Base-by-base conservation (phyloP, 345 rosid species). In the Excoecaria cochinchinensis region DNA sequence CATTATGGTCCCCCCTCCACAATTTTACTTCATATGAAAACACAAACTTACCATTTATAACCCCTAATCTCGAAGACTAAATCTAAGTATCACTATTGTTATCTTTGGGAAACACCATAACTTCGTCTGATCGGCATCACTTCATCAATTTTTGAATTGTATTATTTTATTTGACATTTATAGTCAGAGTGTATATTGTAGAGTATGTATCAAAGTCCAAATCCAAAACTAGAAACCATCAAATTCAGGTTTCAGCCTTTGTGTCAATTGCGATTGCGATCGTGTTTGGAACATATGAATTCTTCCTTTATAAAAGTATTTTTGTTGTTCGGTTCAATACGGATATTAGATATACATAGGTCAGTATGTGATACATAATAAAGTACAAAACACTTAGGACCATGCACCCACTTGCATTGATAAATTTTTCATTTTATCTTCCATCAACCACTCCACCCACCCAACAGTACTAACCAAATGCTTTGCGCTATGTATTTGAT, bases 401-500 rank as follows among this genome's bases (percentile, higher is more conserved):
- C 68, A n/a, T n/a, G n/a, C n/a, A 69, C 78, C 61, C 63, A 42
- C 75, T 63, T 71, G 58, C 36, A 61, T 63, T 11, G 8, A 3
- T 42, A 14, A 67, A 24, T 69, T 46, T 46, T 44, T 44, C 62
- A 17, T 58, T 48, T 22, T 70, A 69, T 58, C 73, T 78, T 31
- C 73, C 59, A 31, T 51, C 72, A 48, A 15, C 50, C 67, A 67
- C 1, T 10, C 48, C 4, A 36, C 21, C 59, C 25, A 1, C 16
- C 14, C 0, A 42, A 1, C 68, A 1, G 39, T 12, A 4, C 68
- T 15, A 16, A 10, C 19, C 14, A 40, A 42, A 21, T 24, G 12
- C 38, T 56, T 50, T 70, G 53, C 38, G 21, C 7, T 39, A 3
- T 2, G 10, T 9, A 57, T 55, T 16, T 25, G 31, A 31, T 31